Percentiles rank a stretch among this genome's conserved stretches.
phyloP scores from a whole-genome alignment of 169 alveolate species.

The Pseudocohnilembus persalinus region DNA sequence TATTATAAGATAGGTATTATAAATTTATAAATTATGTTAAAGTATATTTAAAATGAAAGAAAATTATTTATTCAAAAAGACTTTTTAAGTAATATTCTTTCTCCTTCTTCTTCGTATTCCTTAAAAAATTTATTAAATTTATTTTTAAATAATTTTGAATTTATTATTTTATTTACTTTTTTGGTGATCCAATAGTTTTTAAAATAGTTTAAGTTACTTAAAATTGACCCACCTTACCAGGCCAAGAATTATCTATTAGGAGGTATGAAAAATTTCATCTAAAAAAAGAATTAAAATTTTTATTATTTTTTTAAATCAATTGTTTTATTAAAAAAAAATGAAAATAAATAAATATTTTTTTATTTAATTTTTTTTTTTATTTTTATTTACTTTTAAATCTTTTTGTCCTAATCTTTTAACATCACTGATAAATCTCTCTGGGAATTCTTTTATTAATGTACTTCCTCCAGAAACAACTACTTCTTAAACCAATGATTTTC shows the following conservation, averaged over 20 bases:
- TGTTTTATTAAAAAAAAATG: neutral
- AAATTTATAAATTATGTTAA: too few relatives aligned
- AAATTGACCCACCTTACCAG: slow-evolving; percentile 91
- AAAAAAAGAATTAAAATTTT: too few relatives aligned
- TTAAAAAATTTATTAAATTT: slow-evolving; percentile 6
- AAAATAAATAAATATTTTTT: neutral
- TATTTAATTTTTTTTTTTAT: slow-evolving; percentile 37
- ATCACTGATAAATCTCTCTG: slow-evolving; percentile 84
- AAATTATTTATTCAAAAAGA: slow-evolving; percentile 69
- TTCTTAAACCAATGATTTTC: slow-evolving; percentile 72
- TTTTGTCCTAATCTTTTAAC: slow-evolving; percentile 76
- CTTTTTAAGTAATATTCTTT: slow-evolving; percentile 64
- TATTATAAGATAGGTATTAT: too few relatives aligned
- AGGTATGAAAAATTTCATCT: slow-evolving; percentile 51
- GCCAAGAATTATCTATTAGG: slow-evolving; percentile 77
- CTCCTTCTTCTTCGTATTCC: slow-evolving; percentile 85
- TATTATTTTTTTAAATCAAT: neutral
- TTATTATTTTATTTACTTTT: slow-evolving; percentile 40
- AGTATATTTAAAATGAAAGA: too few relatives aligned
- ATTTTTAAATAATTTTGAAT: neutral
- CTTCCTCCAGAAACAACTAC: slow-evolving; percentile 88
- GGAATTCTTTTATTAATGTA: slow-evolving; percentile 83
- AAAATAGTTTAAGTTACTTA: slow-evolving; percentile 83
- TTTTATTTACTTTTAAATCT: slow-evolving; percentile 56
- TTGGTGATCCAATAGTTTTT: slow-evolving; percentile 86